These are phyloP conservation scores for Zalaria obscura DNA, from an alignment of 2,329 filamentous ascomycete species.

Conservation along the genomic window DNA sequence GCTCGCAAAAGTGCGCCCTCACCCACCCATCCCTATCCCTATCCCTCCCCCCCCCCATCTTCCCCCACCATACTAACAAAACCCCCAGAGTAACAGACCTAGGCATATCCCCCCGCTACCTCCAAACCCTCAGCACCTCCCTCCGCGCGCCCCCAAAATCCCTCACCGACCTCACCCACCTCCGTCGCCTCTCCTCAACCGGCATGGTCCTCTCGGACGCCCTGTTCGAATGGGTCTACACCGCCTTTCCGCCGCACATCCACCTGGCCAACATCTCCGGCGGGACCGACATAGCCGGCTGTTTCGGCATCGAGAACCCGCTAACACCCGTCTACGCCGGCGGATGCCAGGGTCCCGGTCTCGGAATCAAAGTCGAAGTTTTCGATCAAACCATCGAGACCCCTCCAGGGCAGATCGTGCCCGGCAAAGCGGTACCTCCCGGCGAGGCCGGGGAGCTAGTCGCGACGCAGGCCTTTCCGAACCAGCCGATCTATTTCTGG, in stretches of 20 bases:
- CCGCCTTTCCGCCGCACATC: conserved; percentile 50
- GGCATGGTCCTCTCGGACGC: conserved; percentile 71
- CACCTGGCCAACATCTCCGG: conserved; percentile 64
- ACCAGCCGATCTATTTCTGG: conserved; percentile 47
- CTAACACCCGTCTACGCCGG: conserved; percentile 51
- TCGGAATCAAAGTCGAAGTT: conserved; percentile 41
- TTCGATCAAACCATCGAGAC: conserved; percentile 42
- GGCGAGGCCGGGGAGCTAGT: conserved; percentile 66
- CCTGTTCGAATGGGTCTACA: conserved; percentile 67
- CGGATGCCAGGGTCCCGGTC: conserved; percentile 38
- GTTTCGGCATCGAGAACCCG: conserved; percentile 50
- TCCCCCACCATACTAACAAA: neutral
- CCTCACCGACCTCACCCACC: conserved; percentile 45
- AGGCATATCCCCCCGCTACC: conserved; percentile 63
- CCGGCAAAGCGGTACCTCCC: conserved; percentile 38
- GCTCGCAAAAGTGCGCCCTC: conserved; percentile 34
- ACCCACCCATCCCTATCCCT: neutral
- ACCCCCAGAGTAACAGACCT: conserved; percentile 47
- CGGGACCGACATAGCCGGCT: conserved; percentile 62
- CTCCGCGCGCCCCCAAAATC: conserved; percentile 42
- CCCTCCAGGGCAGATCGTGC: conserved; percentile 22
- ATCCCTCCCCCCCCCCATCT: neutral
- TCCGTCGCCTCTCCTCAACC: conserved; percentile 53
- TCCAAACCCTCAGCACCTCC: conserved; percentile 54
- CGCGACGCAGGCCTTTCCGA: conserved; percentile 56